phyloP scores from a whole-genome alignment of 768 basidiomycete genomes.

The Pisolithus tinctorius region DNA sequence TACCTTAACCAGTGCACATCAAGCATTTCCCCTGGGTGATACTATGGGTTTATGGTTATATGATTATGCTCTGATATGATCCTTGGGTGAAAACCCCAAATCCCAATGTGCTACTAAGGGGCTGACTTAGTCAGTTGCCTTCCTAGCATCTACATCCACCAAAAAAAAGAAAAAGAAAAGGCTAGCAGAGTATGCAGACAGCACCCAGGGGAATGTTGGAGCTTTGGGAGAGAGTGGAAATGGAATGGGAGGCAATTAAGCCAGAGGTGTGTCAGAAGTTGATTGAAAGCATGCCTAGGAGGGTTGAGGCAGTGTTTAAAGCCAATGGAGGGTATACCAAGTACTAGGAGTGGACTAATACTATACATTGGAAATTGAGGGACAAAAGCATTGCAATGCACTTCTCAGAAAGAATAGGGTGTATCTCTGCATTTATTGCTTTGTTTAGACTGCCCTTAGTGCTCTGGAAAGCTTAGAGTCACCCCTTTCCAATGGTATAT shows the following conservation, averaged over 20 bases:
- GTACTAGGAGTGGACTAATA: background rate
- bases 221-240: background rate
- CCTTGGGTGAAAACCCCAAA: too few species aligned
- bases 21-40: too few species aligned
- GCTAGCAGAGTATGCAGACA: too few species aligned
- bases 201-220: background rate
- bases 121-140: too few species aligned
- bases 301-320: background rate
- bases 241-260: background rate
- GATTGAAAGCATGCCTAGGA: background rate
- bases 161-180: too few species aligned
- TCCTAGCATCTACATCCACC: too few species aligned
- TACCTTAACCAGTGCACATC: too few species aligned
- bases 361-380: background rate
- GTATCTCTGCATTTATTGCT: background rate
- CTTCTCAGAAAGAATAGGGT: too few species aligned
- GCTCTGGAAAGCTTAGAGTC: background rate
- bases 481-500: too few species aligned
- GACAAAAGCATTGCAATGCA: background rate
- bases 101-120: too few species aligned
- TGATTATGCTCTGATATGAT: too few species aligned
- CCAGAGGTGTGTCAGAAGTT: background rate
- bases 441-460: background rate
- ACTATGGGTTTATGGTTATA: too few species aligned
- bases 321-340: background rate